These are phyloP conservation scores for Neospermospora avenae DNA, from an alignment of 2,329 filamentous ascomycete genomes.

Conservation along the genomic window DNA sequence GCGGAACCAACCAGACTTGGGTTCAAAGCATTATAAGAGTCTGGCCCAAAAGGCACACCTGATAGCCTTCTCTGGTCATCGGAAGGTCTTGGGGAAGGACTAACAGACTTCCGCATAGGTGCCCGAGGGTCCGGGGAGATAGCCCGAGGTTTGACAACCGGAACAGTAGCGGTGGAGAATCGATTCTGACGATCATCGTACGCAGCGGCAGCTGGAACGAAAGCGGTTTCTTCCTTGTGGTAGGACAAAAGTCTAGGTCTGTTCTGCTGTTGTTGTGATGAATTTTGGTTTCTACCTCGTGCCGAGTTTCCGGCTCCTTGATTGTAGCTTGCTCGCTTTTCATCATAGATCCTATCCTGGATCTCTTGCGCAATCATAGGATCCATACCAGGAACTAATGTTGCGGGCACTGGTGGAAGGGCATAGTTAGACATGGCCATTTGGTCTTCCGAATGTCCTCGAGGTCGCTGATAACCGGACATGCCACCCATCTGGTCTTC, in stretches of 20 bases:
- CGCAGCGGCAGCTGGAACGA: constrained; percentile 23
- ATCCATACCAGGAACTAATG: constrained; percentile 60
- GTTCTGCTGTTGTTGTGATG: constrained; percentile 28
- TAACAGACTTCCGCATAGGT: constrained; percentile 70
- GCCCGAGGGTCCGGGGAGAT: constrained; percentile 29
- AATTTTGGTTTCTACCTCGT: constrained; percentile 38
- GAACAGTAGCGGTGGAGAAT: constrained; percentile 33
- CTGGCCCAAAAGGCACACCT: constrained; percentile 68
- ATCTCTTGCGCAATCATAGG: constrained; percentile 53
- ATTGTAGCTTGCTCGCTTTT: constrained; percentile 49
- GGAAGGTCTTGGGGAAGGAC: constrained; percentile 57
- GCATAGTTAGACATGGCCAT: constrained; percentile 35
- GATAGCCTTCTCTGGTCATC: constrained; percentile 52
- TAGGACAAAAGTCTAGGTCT: constrained; percentile 28
- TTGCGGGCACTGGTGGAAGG: constrained; percentile 50
- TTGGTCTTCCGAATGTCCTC: constrained; percentile 27
- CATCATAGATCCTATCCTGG: constrained; percentile 55
- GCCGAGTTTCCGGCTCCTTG: constrained; percentile 39
- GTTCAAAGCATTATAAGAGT: constrained; percentile 72
- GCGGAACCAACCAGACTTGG: constrained; percentile 44
- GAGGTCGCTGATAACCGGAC: constrained; percentile 12
- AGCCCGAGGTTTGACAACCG: constrained; percentile 26
- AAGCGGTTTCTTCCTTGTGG: constrained; percentile 24
- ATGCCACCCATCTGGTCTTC: not conserved
- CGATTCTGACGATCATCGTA: constrained; percentile 33